Conservation (phyloP, 2,329 filamentous ascomycete species). For the Zymoseptoria ardabiliae region DNA sequence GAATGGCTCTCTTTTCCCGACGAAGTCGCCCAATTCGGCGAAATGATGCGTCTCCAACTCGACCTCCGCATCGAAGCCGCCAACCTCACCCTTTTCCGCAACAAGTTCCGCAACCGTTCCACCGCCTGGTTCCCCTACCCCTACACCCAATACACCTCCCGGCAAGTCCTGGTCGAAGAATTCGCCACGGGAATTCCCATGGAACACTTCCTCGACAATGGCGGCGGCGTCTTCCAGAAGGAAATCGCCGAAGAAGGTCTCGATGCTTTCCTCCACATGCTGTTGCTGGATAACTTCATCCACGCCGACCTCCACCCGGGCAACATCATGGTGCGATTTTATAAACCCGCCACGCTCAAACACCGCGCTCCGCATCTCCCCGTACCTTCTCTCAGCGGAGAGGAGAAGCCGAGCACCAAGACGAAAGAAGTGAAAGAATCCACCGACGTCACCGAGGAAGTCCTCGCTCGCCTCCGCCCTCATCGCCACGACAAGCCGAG, state of each 20-base stretch:
- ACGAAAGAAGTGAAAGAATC: slow-evolving; percentile 38
- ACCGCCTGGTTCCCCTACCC: slow-evolving; percentile 97
- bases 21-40: slow-evolving; percentile 86
- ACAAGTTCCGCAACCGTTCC: slow-evolving; percentile 79
- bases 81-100: slow-evolving; percentile 80
- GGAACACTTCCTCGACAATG: slow-evolving; percentile 81
- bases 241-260: slow-evolving; percentile 93
- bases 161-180: slow-evolving; percentile 88
- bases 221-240: slow-evolving; percentile 84
- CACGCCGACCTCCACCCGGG: slow-evolving; percentile 94
- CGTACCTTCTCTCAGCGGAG: not conserved
- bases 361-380: slow-evolving; percentile 41
- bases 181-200: slow-evolving; percentile 92
- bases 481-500: slow-evolving; percentile 54
- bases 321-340: slow-evolving; percentile 99
- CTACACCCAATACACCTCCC: slow-evolving; percentile 84
- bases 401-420: slow-evolving; percentile 18
- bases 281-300: slow-evolving; percentile 94
- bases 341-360: slow-evolving; percentile 64
- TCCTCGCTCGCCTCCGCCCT: slow-evolving; percentile 71
- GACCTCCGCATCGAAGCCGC: slow-evolving; percentile 91
- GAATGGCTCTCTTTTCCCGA: slow-evolving; percentile 96
- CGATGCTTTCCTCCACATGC: slow-evolving; percentile 92
- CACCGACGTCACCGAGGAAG: slow-evolving; percentile 77
- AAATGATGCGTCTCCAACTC: slow-evolving; percentile 98